Evolutionary conservation across 768 basidiomycete genomes (phyloP).

Genomic region (Chiua virens): DNA sequence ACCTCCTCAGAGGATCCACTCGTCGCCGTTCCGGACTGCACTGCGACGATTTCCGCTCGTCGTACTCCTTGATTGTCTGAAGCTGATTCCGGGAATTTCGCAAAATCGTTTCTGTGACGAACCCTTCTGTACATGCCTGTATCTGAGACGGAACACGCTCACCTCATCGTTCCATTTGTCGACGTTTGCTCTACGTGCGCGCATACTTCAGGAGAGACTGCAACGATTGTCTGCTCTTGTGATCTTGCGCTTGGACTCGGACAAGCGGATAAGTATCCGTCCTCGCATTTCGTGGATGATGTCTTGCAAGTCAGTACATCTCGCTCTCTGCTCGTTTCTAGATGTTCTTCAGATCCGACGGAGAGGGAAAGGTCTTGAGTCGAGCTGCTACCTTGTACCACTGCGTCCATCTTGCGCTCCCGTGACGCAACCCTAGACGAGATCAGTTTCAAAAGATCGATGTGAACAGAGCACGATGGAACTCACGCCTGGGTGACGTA

Average conservation of each 20-base stretch:
- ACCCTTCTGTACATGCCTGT: background rate
- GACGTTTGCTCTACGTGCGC: background rate
- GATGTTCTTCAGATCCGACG: background rate
- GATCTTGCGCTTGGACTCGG: background rate
- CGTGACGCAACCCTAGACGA: background rate
- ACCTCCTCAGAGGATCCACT: too few species aligned
- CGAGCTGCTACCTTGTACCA: background rate
- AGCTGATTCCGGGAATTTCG: background rate
- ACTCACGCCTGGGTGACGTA: too few species aligned
- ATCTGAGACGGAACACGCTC: background rate
- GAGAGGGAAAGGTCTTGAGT: background rate
- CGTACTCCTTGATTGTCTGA: background rate
- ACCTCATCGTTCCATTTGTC: background rate
- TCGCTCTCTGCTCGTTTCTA: background rate
- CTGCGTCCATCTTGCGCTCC: background rate
- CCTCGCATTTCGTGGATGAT: background rate
- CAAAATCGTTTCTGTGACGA: background rate
- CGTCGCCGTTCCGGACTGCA: background rate
- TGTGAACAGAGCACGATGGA: too few species aligned
- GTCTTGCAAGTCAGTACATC: background rate
- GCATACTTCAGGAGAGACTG: slow-evolving; percentile 1
- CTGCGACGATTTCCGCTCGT: background rate
- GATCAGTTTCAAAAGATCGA: background rate
- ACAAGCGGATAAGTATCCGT: background rate
- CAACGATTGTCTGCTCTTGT: background rate